phyloP scores from a whole-genome alignment of 2,329 filamentous ascomycete genomes.

The Fusarium sp. region DNA sequence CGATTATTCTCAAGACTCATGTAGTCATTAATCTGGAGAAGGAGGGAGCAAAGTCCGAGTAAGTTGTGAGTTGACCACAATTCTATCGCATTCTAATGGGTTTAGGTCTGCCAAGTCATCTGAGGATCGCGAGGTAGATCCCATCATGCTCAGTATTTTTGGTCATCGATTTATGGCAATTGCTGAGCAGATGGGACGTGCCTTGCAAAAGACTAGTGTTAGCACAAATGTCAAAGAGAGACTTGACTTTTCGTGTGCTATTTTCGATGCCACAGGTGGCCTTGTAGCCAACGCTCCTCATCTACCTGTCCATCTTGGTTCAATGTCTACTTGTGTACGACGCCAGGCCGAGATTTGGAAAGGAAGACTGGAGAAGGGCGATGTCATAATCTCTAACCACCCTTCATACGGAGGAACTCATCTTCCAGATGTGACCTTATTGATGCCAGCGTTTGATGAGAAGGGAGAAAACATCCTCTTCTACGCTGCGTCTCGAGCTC shows the following conservation, averaged over 20 bases:
- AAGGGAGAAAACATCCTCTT: conserved; percentile 77
- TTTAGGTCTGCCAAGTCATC: conserved; percentile 35
- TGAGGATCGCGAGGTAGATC: conserved; percentile 67
- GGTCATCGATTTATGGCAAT: conserved; percentile 88
- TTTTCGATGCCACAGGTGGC: conserved; percentile 80
- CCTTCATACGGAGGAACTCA: conserved; percentile 86
- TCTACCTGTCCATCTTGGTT: conserved; percentile 81
- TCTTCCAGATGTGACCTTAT: conserved; percentile 82
- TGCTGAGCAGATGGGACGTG: conserved; percentile 84
- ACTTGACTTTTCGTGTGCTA: conserved; percentile 82
- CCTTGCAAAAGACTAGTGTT: conserved; percentile 82
- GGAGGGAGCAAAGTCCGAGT: conserved; percentile 52
- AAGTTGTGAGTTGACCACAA: conserved; percentile 13
- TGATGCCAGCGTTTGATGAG: conserved; percentile 78
- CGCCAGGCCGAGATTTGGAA: conserved; percentile 84
- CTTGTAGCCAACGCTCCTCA: conserved; percentile 84
- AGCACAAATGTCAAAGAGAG: conserved; percentile 86
- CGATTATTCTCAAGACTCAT: conserved; percentile 83
- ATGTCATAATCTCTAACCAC: conserved; percentile 86
- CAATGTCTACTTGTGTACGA: conserved; percentile 83
- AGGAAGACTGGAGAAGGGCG: conserved; percentile 78
- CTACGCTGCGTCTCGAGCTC: conserved; percentile 82
- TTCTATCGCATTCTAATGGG: background rate
- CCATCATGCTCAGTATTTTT: conserved; percentile 82
- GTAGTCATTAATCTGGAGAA: conserved; percentile 86